A percentile compares a stretch with the other conserved stretches of the same genome.
Conservation (phyloP, 306 rosid genomes). For the Abrus pulchellus region DNA sequence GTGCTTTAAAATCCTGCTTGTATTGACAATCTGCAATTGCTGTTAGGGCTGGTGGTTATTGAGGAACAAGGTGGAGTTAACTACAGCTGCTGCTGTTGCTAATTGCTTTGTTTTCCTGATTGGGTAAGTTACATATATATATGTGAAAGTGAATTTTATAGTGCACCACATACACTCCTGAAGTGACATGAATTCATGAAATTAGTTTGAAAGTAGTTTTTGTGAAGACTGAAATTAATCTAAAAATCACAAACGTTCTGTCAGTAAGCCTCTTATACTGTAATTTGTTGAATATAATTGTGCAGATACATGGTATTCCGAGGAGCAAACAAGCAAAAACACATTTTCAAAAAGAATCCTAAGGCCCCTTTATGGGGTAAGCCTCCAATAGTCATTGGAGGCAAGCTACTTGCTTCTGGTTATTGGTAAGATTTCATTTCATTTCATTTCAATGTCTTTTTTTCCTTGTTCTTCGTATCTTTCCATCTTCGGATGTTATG, state of each 20-base stretch:
- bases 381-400: conserved; percentile 87
- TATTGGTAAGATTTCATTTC: conserved; percentile 78
- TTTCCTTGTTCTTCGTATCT: conserved; percentile 28
- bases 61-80: conserved; percentile 75
- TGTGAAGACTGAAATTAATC: conserved; percentile 4
- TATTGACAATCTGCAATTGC: conserved; percentile 45
- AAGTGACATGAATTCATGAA: not conserved
- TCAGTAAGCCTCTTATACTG: conserved; percentile 5
- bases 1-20: conserved; percentile 34
- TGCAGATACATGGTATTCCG: conserved; percentile 88
- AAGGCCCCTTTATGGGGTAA: conserved; percentile 91
- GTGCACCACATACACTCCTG: conserved; percentile 20
- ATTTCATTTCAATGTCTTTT: not conserved
- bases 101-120: conserved; percentile 82
- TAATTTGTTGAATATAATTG: conserved; percentile 40
- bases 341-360: conserved; percentile 84
- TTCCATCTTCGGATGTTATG: not conserved
- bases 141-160: conserved; percentile 26
- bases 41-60: conserved; percentile 97
- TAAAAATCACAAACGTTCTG: conserved; percentile 32
- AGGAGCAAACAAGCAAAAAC: conserved; percentile 99
- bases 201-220: not conserved
- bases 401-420: conserved; percentile 96
- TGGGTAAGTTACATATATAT: conserved; percentile 65
- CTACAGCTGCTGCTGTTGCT: conserved; percentile 65